Evolutionary conservation across 2,329 filamentous ascomycete species (phyloP), one percentile per base, ranked within the genome.

Genomic region (Berkeleyomyces rouxiae): DNA sequence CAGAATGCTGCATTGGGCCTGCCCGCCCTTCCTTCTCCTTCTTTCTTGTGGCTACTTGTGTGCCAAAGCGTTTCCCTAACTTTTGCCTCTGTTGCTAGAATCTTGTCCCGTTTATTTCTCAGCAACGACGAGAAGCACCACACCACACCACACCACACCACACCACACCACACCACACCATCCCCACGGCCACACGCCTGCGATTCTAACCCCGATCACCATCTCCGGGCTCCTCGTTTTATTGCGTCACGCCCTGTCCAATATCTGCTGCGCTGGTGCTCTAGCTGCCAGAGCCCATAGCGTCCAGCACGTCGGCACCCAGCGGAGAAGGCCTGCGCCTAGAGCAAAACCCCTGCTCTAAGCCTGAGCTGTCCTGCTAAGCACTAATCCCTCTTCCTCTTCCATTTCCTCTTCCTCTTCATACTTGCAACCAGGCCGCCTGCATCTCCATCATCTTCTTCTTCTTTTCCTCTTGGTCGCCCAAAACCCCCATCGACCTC

Each of bases 281-380:
- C 23, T 23, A 23, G 23, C 23, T 23, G 23, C 23, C 23, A 23
- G 23, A 23, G 23, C 16, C n/a, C 9, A 10, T 55, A 36, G 58
- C 16, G 36, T 51, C 43, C 33, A 36, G 31, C 11, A 44, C 40
- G 46, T 44, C 13, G 59, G 31, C 3, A 47, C 55, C 31, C 33
- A 61, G 61, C 51, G 40, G 44, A 61, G 51, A 62, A 53, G 53
- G 61, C 61, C 61, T 57, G 61, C 61, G 51, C 60, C 51, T 62
- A 51, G 61, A 58, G 61, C 61, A 58, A 62, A 62, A 40, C 61
- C 60, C 59, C 36, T 62, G 61, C 61, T 62, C 61, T 62, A 46
- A 43, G 59, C 49, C 61, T 62, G 51, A 62, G 61, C 61, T 62
- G 47, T 62, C 51, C 61, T 62, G 61, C 44, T 61, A 40, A 51